Percentiles rank a stretch among this genome's conserved stretches.
Evolutionary conservation across 441 rosid species (phyloP).

Genomic region (Mallotus repandus): DNA sequence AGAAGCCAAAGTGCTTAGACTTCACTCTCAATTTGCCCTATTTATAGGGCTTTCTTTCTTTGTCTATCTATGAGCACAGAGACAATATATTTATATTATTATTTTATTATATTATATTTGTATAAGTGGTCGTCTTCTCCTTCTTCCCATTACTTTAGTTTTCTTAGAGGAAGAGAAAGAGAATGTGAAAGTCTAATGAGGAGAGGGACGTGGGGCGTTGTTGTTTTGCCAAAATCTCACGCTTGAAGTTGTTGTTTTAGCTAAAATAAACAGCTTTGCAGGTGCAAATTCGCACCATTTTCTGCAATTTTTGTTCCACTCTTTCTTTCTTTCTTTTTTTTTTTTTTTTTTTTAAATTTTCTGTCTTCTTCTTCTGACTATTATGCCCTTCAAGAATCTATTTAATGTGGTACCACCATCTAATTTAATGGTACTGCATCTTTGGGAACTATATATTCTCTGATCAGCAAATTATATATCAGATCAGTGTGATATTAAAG

Average conservation of each 20-base stretch:
- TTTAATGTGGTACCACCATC: not conserved
- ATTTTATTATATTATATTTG: not conserved
- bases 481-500: not conserved
- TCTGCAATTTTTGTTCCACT: conserved; percentile 22
- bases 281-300: conserved; percentile 34
- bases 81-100: not conserved
- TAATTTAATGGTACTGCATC: not conserved
- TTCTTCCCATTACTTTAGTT: not conserved
- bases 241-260: conserved; percentile 44
- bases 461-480: too few relatives aligned
- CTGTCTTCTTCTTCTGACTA: not conserved
- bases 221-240: conserved; percentile 36
- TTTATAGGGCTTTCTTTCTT: conserved; percentile 43
- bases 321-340: not conserved
- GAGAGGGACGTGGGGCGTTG: conserved; percentile 44
- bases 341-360: too few relatives aligned
- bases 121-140: not conserved
- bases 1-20: conserved; percentile 31
- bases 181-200: conserved; percentile 4
- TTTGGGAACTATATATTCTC: too few relatives aligned
- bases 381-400: conserved; percentile 1
- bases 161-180: conserved; percentile 20
- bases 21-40: conserved; percentile 26
- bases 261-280: conserved; percentile 51
- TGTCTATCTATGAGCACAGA: conserved; percentile 17